Evolutionary conservation across 176 grass and related monocot genomes (phyloP), one percentile per base, ranked within the genome.

Genomic region (Oryza punctata): DNA sequence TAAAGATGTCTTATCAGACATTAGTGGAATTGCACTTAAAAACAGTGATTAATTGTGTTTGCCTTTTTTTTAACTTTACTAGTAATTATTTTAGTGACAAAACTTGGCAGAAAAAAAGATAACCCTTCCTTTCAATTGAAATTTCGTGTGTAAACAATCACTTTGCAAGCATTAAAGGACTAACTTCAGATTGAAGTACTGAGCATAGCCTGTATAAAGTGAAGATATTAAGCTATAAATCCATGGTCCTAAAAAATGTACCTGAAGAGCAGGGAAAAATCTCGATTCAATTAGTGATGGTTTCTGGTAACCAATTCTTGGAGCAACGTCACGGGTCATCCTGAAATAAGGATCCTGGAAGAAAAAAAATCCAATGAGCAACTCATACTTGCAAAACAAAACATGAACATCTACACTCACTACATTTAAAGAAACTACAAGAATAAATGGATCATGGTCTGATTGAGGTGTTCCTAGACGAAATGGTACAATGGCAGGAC

Each of bases 231-330:
- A 79, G 30, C 71, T 81, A 27, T 76, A 81, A 76, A 81, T 35
- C 13, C n/a, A 79, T 49, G 52, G 12, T 32, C 13, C 44, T 54
- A 25, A 64, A 24, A 79, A 59, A 71, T n/a, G 19, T 92, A 94
- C 96, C 96, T 99, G 96, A 81, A 99, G 93, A 84, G 96, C 96
- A 73, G 96, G 96, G 52, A 99, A 99, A 76, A 99, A 99, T 85
- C 86, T 94, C 13, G 96, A 96, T 86, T 99, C 93, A 79, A 99
- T 94, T 65, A 99, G 65, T 44, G 96, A 69, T 57, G 96, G 96
- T 88, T 99, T 99, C 67, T 96, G 93, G 69, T 94, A 99, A 52
- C 87, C 89, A 92, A 99, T 88, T 87, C 93, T 99, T 61, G 96
- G 93, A 84, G 96, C 96, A 92, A 99, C 96, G 67, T 99, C 96